Percentiles rank a stretch among this genome's conserved stretches.
These are phyloP conservation scores for Coemansia umbellata DNA, from an alignment of 192 early-diverging fungal genomes.

Conservation along the genomic window DNA sequence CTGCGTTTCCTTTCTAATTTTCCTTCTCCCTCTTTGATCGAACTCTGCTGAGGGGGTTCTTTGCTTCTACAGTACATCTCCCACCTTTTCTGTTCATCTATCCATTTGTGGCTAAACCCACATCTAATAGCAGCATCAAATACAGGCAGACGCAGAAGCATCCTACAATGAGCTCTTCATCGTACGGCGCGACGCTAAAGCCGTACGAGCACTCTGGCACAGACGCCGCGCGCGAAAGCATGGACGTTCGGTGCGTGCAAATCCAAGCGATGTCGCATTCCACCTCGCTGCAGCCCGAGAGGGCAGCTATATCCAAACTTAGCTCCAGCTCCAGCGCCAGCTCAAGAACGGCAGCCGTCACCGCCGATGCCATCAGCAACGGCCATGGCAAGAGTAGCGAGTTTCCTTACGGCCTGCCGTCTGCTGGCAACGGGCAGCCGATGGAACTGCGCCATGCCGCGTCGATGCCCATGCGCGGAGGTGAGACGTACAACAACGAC, in stretches of 20 bases:
- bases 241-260: slow-evolving; percentile 32
- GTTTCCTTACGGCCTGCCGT: slow-evolving; percentile 36
- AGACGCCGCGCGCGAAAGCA: slow-evolving; percentile 19
- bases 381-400: slow-evolving; percentile 6
- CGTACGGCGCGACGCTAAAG: slow-evolving; percentile 11
- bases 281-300: slow-evolving; percentile 13
- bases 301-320: slow-evolving; percentile 6
- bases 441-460: slow-evolving; percentile 12
- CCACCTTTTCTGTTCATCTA: background rate
- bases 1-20: background rate
- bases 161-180: slow-evolving; percentile 12
- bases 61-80: background rate
- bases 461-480: slow-evolving; percentile 5
- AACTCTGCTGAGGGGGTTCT: background rate
- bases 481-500: slow-evolving; percentile 3
- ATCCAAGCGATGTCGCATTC: slow-evolving; percentile 44
- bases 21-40: background rate
- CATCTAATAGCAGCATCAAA: background rate
- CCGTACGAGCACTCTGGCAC: slow-evolving; percentile 11
- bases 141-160: background rate
- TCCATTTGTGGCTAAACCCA: background rate
- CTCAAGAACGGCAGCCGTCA: slow-evolving; percentile 4
- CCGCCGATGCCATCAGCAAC: background rate
- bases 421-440: slow-evolving; percentile 32
- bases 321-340: slow-evolving; percentile 2